These are phyloP conservation scores for Nicotiana obtusifolia DNA, from an alignment of 257 asterid genomes.

Conservation along the genomic window DNA sequence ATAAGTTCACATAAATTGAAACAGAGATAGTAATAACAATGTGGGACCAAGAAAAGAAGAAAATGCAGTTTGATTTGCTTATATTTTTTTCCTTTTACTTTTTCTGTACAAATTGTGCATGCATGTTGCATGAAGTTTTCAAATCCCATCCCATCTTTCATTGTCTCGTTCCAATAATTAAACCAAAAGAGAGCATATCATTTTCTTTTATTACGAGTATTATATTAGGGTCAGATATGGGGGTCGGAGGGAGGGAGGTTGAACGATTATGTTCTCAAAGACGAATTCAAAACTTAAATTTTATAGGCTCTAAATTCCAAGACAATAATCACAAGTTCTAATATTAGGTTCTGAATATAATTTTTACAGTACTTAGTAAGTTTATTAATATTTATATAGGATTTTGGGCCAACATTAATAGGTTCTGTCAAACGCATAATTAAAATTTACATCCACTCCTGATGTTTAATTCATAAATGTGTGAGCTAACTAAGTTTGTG, in stretches of 20 bases:
- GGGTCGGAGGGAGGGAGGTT: neutral
- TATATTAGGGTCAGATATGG: neutral
- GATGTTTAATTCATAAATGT: too few relatives aligned
- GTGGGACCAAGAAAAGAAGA: neutral
- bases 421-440: too few relatives aligned
- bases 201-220: neutral
- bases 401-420: too few relatives aligned
- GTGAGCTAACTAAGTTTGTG: neutral
- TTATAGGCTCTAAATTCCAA: too few relatives aligned
- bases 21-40: too few relatives aligned
- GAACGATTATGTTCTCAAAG: neutral
- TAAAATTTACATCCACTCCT: too few relatives aligned
- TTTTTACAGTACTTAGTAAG: too few relatives aligned
- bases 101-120: neutral
- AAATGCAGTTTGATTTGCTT: neutral
- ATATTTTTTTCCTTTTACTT: neutral
- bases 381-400: too few relatives aligned
- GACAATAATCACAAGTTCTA: too few relatives aligned
- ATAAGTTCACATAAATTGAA: too few relatives aligned
- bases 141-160: conserved; percentile 3
- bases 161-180: conserved; percentile 1
- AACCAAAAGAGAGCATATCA: neutral
- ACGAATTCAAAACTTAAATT: too few relatives aligned
- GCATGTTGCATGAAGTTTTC: neutral
- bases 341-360: too few relatives aligned